Evolutionary conservation across 176 grass and related monocot species (phyloP).

Genomic region (Musa beccarii): DNA sequence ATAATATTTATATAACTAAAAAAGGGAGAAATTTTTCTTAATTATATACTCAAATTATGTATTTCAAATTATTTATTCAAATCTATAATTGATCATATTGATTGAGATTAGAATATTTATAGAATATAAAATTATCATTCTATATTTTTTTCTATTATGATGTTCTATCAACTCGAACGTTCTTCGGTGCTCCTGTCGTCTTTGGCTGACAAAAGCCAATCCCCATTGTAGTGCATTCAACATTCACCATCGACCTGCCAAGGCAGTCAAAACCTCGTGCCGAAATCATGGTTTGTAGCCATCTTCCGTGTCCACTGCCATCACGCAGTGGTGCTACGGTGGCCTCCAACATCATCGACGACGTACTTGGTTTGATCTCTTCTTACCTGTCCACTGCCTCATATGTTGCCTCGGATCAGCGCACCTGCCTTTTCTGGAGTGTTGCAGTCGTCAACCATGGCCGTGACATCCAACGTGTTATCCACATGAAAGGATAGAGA

Average conservation of each 20-base stretch:
- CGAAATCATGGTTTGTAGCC: neutral
- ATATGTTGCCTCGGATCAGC: neutral
- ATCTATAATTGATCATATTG: neutral
- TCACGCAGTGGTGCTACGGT: neutral
- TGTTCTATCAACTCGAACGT: neutral
- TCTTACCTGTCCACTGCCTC: neutral
- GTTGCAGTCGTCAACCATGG: neutral
- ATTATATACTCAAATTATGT: neutral
- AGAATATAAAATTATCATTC: too few species aligned
- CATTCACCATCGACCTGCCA: neutral
- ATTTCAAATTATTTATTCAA: neutral
- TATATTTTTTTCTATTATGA: too few species aligned
- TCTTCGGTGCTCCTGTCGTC: neutral
- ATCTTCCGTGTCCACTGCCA: neutral
- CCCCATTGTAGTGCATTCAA: neutral
- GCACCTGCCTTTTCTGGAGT: neutral
- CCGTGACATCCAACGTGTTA: neutral
- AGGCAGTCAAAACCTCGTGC: neutral
- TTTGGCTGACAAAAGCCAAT: neutral
- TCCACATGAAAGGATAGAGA: too few species aligned
- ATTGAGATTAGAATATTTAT: too few species aligned
- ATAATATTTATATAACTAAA: neutral
- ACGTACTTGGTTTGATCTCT: neutral
- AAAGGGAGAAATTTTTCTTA: neutral
- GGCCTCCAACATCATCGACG: neutral